Conservation (phyloP, 805 yeast species). For the Metschnikowia continentalis region DNA sequence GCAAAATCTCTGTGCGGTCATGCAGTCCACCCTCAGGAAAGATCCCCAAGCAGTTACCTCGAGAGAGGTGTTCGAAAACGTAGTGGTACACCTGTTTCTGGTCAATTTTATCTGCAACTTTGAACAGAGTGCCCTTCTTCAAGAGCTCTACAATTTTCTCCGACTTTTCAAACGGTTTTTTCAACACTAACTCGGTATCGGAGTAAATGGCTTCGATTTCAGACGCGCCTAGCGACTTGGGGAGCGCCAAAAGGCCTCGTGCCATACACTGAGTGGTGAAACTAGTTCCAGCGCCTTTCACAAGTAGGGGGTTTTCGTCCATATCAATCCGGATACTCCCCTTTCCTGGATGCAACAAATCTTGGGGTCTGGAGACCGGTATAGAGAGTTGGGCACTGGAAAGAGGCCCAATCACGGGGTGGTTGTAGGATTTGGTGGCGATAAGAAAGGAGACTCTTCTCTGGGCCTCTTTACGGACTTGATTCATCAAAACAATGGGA, state of each 20-base stretch:
- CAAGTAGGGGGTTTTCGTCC: conserved; percentile 46
- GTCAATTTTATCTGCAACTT: conserved; percentile 78
- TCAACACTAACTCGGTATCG: conserved; percentile 65
- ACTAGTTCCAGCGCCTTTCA: conserved; percentile 62
- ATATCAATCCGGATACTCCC: conserved; percentile 62
- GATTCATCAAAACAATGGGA: conserved; percentile 78
- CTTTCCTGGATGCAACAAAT: conserved; percentile 59
- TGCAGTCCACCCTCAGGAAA: conserved; percentile 99
- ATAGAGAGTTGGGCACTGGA: conserved; percentile 76
- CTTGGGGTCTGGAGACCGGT: conserved; percentile 92
- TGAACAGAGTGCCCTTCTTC: conserved; percentile 52
- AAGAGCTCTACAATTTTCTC: conserved; percentile 43
- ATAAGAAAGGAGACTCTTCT: conserved; percentile 76
- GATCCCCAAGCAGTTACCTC: conserved; percentile 82
- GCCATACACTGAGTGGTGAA: conserved; percentile 61
- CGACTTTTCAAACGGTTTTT: conserved; percentile 63
- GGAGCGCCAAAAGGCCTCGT: conserved; percentile 71
- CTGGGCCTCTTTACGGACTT: conserved; percentile 61
- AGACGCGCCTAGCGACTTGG: conserved; percentile 71
- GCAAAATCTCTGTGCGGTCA: conserved; percentile 86
- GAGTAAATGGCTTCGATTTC: conserved; percentile 64
- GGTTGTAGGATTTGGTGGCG: conserved; percentile 73
- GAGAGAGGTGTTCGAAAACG: conserved; percentile 79
- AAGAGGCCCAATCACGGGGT: conserved; percentile 66
- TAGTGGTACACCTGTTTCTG: conserved; percentile 78